A percentile compares a stretch with the other conserved stretches of the same genome.
Evolutionary conservation across 768 basidiomycete genomes (phyloP).

Genomic region (Gloeophyllum trabeum): DNA sequence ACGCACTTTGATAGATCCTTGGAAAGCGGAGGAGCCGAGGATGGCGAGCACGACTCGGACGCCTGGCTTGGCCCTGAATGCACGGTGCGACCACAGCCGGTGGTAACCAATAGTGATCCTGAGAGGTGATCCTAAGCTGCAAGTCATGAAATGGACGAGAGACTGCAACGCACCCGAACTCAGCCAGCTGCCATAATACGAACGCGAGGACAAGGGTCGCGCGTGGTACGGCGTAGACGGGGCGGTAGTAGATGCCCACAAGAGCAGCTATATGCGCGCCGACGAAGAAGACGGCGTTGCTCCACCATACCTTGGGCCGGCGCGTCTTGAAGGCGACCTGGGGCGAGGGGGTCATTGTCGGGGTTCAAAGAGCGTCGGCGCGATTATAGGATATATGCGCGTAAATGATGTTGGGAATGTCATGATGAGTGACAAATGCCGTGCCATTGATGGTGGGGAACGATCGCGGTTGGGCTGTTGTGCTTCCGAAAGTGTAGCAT

Average conservation of each 20-base stretch:
- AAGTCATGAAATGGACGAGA: background rate
- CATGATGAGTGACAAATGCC: too few species aligned
- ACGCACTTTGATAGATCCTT: conserved; percentile 66
- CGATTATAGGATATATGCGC: too few species aligned
- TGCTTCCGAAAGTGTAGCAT: too few species aligned
- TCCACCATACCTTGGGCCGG: conserved; percentile 44
- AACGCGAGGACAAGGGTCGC: conserved; percentile 42
- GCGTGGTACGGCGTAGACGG: conserved; percentile 29
- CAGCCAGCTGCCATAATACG: conserved; percentile 56
- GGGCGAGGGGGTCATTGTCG: too few species aligned
- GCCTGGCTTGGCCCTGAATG: conserved; percentile 46
- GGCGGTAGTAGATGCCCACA: conserved; percentile 38
- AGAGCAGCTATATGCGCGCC: conserved; percentile 45
- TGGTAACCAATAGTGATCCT: conserved; percentile 75
- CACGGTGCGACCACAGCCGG: conserved; percentile 65
- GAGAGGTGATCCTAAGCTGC: too few species aligned
- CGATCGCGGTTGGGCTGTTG: too few species aligned
- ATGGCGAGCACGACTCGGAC: conserved; percentile 50
- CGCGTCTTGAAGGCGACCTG: background rate
- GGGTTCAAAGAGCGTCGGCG: too few species aligned
- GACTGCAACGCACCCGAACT: conserved; percentile 43
- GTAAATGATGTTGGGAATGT: too few species aligned
- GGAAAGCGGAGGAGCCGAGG: conserved; percentile 64
- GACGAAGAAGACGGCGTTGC: conserved; percentile 46
- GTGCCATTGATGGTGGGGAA: too few species aligned